Evolutionary conservation across 2,329 filamentous ascomycete species (phyloP).

Genomic region (Talaromyces funiculosus): DNA sequence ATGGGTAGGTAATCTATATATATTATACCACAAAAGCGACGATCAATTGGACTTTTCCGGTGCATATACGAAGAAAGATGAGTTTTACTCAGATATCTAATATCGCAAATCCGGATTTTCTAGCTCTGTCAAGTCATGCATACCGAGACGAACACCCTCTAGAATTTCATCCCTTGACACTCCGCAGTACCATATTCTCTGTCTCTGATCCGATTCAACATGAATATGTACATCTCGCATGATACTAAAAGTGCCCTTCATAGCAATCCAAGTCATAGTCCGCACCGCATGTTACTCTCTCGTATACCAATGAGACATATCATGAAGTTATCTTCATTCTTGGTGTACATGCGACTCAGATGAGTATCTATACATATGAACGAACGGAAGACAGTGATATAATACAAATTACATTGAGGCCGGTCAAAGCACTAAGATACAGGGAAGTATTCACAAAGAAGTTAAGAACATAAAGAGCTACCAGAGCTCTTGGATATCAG

Average conservation of each 20-base stretch:
- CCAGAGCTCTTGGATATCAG: not conserved
- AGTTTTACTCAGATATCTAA: no score
- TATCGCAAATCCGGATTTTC: not conserved
- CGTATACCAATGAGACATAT: not conserved
- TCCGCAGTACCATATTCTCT: not conserved
- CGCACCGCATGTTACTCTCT: not conserved
- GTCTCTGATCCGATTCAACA: not conserved
- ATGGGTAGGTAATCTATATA: no score
- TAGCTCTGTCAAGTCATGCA: not conserved
- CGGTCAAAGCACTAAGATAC: not conserved
- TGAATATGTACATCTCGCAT: not conserved
- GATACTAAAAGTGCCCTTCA: not conserved
- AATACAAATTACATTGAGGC: not conserved
- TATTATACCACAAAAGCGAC: not conserved
- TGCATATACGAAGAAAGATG: no score
- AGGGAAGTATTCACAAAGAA: constrained; percentile 15
- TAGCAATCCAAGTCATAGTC: not conserved
- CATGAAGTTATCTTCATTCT: not conserved
- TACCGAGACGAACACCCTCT: not conserved
- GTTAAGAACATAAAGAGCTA: constrained; percentile 7
- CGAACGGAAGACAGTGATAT: not conserved
- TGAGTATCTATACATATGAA: not conserved
- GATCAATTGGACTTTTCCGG: not conserved
- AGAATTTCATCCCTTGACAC: not conserved
- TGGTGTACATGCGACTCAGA: not conserved